phyloP scores from a whole-genome alignment of 768 basidiomycete genomes.

The Boletus patriciae region DNA sequence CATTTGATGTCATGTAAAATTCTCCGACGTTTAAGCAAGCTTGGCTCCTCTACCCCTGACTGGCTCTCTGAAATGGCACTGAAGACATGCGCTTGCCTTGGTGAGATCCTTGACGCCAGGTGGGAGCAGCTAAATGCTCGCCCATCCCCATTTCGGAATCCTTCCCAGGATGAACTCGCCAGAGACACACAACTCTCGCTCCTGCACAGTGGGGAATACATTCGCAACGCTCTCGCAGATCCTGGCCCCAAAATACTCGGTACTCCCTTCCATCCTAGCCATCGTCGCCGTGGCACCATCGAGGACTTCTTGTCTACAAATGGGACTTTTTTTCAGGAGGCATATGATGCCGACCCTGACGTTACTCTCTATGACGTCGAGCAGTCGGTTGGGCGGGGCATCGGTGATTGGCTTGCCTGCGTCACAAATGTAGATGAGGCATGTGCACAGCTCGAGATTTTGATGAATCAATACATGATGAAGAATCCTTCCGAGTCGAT shows the following conservation, averaged over 20 bases:
- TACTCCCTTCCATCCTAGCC: not conserved
- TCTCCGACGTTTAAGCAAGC: slow-evolving; percentile 18
- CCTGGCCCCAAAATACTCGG: too few species aligned
- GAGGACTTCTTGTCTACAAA: slow-evolving; percentile 15
- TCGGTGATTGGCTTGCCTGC: too few species aligned
- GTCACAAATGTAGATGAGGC: slow-evolving; percentile 7
- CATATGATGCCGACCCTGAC: slow-evolving; percentile 6
- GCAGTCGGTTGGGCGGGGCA: slow-evolving; percentile 20
- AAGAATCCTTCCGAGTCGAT: not conserved
- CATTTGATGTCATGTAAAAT: slow-evolving; percentile 25
- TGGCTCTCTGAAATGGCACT: not conserved
- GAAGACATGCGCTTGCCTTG: not conserved
- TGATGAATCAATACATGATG: slow-evolving; percentile 28
- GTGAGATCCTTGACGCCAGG: not conserved
- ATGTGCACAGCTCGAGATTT: slow-evolving; percentile 16
- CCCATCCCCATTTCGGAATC: not conserved
- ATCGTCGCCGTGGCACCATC: slow-evolving; percentile 8
- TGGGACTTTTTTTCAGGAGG: slow-evolving; percentile 5
- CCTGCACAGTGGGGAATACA: not conserved
- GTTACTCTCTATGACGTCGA: slow-evolving; percentile 38
- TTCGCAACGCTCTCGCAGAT: not conserved
- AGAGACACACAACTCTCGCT: not conserved
- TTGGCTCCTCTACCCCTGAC: not conserved
- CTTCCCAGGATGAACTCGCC: not conserved
- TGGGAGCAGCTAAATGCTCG: not conserved